Evolutionary conservation across 805 yeast genomes (phyloP), one percentile per base, ranked within the genome.

Genomic region (Suhomyces vadensis): DNA sequence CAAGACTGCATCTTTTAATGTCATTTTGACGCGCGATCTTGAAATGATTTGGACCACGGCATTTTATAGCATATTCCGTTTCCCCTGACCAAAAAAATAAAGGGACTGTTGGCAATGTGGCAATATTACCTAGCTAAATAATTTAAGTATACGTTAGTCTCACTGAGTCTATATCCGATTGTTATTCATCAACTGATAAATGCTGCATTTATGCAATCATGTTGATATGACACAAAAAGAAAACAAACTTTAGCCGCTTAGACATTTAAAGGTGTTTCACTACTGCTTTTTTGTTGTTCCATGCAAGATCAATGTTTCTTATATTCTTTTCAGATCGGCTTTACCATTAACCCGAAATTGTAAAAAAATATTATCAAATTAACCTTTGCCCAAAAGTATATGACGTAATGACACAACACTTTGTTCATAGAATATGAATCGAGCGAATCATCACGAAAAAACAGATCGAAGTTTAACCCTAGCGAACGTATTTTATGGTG

Each of bases 11-110:
- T 23, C 24, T 9, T 10, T 7, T 14, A 29, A 20, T 19, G 37
- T 10, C 37, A 17, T 19, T n/a, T 16, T 19, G 24, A 17, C n/a
- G 22, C 37, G 24, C 14, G 37, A 33, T 33, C 26, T 24, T 6
- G 24, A 6, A 19, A 8, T 17, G 7, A 11, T 20, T 33, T 3
- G 37, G 8, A 33, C 9, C 37, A 19, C 37, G 37, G 37, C 24
- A 33, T 19, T 33, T 20, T 19, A 6, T 19, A 14, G 17, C n/a
- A n/a, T 25, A 19, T 26, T 27, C 21, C 41, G 41, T 22, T 24
- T 35, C 16, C 37, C 37, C 37, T 35, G 37, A 35, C 10, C 4
- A 27, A 38, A 29, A 38, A 11, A 38, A 26, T 20, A 38, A 26
- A 27, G 35, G 35, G 41, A 16, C 33, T 14, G n/a, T 16, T 14